A percentile compares a stretch with the other conserved stretches of the same genome.
These are phyloP conservation scores for Rhizopogon salebrosus DNA, from an alignment of 768 basidiomycete species.

Conservation along the genomic window DNA sequence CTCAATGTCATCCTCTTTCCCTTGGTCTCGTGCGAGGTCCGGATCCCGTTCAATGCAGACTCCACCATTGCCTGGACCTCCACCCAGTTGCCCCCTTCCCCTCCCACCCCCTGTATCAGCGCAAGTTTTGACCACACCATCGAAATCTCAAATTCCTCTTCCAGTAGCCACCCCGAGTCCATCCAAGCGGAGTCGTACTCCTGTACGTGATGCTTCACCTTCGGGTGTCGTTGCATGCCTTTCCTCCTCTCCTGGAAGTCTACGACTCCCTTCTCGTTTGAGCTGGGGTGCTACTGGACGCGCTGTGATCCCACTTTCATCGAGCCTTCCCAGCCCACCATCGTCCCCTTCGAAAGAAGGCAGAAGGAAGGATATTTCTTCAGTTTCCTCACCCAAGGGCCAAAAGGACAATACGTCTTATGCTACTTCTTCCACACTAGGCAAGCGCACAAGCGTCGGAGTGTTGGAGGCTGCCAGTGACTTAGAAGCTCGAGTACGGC, in stretches of 20 bases:
- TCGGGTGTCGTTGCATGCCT: background rate
- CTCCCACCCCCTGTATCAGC: constrained; percentile 13
- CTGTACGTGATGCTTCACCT: background rate
- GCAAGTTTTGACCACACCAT: background rate
- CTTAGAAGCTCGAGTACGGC: background rate
- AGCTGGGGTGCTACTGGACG: constrained; percentile 23
- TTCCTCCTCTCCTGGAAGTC: constrained; percentile 23
- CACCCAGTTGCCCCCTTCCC: constrained; percentile 25
- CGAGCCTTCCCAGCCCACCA: constrained; percentile 23
- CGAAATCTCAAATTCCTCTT: background rate
- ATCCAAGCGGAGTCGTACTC: constrained; percentile 23
- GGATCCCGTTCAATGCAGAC: constrained; percentile 21
- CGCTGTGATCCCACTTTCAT: constrained; percentile 5
- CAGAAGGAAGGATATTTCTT: constrained; percentile 5
- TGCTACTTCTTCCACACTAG: background rate
- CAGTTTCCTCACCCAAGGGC: constrained; percentile 5
- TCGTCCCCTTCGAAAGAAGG: constrained; percentile 20
- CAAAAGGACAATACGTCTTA: background rate
- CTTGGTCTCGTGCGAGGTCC: constrained; percentile 16
- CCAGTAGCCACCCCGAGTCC: constrained; percentile 7
- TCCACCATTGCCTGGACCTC: constrained; percentile 21
- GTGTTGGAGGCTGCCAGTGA: constrained; percentile 26
- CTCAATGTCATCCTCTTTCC: constrained; percentile 8
- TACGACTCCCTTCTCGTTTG: constrained; percentile 27
- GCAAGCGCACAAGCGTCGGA: constrained; percentile 20